phyloP scores from a whole-genome alignment of 164 flowering plant species.

The Kingdonia uniflora region DNA sequence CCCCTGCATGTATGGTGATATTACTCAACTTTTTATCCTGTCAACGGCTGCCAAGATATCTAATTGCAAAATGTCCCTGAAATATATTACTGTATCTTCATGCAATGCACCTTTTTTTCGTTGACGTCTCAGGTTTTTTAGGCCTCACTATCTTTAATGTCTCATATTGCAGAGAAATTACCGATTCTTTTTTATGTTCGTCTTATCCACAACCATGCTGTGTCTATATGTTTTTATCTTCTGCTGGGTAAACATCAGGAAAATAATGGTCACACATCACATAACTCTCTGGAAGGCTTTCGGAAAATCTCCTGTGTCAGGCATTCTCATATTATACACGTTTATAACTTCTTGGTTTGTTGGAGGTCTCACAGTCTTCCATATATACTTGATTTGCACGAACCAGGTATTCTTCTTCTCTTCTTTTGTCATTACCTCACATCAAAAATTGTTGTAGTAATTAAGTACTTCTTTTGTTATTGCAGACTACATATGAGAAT shows the following conservation, averaged over 20 bases:
- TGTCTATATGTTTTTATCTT: no score
- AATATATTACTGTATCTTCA: no score
- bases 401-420: slow-evolving; percentile 42
- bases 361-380: slow-evolving; percentile 75
- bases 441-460: not conserved
- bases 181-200: no score
- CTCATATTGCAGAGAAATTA: slow-evolving; percentile 58
- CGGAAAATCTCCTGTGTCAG: slow-evolving; percentile 41
- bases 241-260: no score
- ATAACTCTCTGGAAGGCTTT: slow-evolving; percentile 57
- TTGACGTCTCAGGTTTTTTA: no score
- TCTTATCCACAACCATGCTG: no score
- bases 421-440: not conserved
- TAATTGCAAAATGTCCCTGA: no score
- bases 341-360: slow-evolving; percentile 66
- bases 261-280: no score
- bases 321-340: slow-evolving; percentile 51
- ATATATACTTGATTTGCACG: slow-evolving; percentile 47
- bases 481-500: slow-evolving; percentile 86
- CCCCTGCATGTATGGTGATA: no score
- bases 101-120: no score
- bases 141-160: not conserved
- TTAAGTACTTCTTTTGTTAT: slow-evolving; percentile 3
- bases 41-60: no score
- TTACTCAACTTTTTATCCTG: no score